These are phyloP conservation scores for Botrytis medusae DNA, from an alignment of 2,329 filamentous ascomycete species.

Conservation along the genomic window DNA sequence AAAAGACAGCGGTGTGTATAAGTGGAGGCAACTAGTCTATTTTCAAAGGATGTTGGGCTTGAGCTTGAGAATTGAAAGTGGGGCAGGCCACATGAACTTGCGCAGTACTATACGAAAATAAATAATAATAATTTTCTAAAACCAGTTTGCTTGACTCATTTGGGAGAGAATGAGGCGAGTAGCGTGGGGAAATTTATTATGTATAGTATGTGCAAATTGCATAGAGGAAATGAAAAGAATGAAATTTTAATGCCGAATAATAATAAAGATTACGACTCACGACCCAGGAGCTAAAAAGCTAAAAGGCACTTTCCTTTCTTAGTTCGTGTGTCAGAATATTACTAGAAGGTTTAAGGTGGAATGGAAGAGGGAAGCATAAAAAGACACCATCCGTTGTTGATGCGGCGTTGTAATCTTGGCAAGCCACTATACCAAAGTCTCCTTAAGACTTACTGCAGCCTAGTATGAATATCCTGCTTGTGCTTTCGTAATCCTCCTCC, in stretches of 20 bases:
- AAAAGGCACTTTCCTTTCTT: slow-evolving; percentile 12
- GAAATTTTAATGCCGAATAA: not conserved
- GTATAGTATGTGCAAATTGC: not conserved
- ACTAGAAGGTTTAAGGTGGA: slow-evolving; percentile 16
- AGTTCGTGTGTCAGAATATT: slow-evolving; percentile 22
- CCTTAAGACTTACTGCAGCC: slow-evolving; percentile 20
- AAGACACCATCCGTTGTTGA: slow-evolving; percentile 16
- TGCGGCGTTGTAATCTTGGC: slow-evolving; percentile 15
- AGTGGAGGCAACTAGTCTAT: slow-evolving; percentile 20
- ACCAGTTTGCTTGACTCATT: not conserved
- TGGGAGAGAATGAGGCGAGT: slow-evolving; percentile 16
- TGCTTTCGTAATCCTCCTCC: slow-evolving; percentile 2
- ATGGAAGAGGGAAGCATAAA: slow-evolving; percentile 13
- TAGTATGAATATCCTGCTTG: slow-evolving; percentile 15
- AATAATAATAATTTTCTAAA: not conserved
- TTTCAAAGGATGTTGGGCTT: slow-evolving; percentile 11
- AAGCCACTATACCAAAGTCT: slow-evolving; percentile 10
- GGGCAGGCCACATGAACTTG: slow-evolving; percentile 17
- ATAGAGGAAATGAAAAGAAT: not conserved
- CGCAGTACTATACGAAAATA: slow-evolving; percentile 6
- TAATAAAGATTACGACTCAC: not conserved
- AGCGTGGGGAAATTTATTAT: not conserved
- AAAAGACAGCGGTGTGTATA: slow-evolving; percentile 22
- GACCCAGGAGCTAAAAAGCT: not conserved
- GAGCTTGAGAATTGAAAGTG: slow-evolving; percentile 18